Evolutionary conservation across 176 grass and related monocot species (phyloP).

Genomic region (Oryza coarctata): DNA sequence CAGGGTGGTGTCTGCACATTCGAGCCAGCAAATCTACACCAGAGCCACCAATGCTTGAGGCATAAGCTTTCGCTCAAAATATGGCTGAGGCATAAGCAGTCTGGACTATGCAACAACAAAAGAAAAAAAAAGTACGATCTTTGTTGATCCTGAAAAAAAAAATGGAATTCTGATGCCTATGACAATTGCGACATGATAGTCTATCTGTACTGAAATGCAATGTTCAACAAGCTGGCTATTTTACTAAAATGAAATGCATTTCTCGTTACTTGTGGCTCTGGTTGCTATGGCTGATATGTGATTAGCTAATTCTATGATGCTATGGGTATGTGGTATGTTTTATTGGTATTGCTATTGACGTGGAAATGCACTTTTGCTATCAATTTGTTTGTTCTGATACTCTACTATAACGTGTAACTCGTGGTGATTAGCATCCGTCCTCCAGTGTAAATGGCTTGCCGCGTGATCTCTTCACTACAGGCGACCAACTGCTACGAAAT

Average conservation of each 20-base stretch:
- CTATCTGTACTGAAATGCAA: neutral
- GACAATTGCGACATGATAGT: neutral
- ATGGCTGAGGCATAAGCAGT: neutral
- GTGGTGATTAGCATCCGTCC: too few relatives aligned
- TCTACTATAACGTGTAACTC: too few relatives aligned
- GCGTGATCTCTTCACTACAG: too few relatives aligned
- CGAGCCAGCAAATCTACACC: slow-evolving; percentile 33
- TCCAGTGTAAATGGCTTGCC: too few relatives aligned
- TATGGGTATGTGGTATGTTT: neutral
- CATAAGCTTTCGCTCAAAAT: neutral
- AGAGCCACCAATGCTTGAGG: slow-evolving; percentile 30
- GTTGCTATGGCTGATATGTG: neutral
- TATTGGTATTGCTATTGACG: neutral
- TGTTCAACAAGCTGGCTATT: neutral
- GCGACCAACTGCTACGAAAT: too few relatives aligned
- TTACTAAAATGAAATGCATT: neutral
- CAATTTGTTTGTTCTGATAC: neutral
- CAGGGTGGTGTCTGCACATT: slow-evolving; percentile 14
- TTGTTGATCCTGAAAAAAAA: neutral
- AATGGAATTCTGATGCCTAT: neutral
- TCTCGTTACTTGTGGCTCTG: neutral
- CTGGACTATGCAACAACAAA: neutral
- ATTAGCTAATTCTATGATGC: neutral
- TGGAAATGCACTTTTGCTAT: neutral
- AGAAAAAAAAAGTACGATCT: neutral